phyloP scores from a whole-genome alignment of 2,329 filamentous ascomycete species.

The Parastagonospora avenae region DNA sequence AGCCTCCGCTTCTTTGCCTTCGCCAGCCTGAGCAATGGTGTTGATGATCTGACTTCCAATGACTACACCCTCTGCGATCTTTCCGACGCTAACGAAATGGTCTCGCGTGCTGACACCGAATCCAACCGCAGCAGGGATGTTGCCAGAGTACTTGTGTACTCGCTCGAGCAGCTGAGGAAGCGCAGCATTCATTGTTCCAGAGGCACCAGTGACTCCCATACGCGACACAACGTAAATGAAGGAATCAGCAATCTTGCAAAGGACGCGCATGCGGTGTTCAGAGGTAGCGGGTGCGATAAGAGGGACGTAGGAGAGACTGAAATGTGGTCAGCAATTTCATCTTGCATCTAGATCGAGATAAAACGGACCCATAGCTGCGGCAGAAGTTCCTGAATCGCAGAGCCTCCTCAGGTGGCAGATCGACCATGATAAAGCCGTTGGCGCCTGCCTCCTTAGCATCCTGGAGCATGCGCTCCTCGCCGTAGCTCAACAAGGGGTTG shows the following conservation, averaged over 20 bases:
- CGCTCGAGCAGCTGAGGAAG: slow-evolving; percentile 81
- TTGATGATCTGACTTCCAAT: slow-evolving; percentile 96
- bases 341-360: slow-evolving; percentile 6
- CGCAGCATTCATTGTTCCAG: slow-evolving; percentile 78
- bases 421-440: slow-evolving; percentile 96
- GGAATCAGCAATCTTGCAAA: slow-evolving; percentile 95
- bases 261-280: slow-evolving; percentile 88
- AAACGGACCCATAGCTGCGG: slow-evolving; percentile 70
- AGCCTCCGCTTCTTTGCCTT: slow-evolving; percentile 69
- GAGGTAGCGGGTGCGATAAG: slow-evolving; percentile 94
- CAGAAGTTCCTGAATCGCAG: slow-evolving; percentile 88
- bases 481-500: slow-evolving; percentile 92
- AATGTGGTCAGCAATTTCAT: slow-evolving; percentile 16
- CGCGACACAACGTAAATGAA: slow-evolving; percentile 99
- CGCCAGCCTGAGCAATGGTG: slow-evolving; percentile 70
- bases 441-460: slow-evolving; percentile 85
- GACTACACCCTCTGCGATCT: slow-evolving; percentile 89
- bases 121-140: slow-evolving; percentile 88
- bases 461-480: slow-evolving; percentile 84
- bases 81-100: slow-evolving; percentile 84
- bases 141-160: slow-evolving; percentile 90
- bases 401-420: slow-evolving; percentile 94
- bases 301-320: slow-evolving; percentile 89
- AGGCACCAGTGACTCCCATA: slow-evolving; percentile 94
- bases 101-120: slow-evolving; percentile 96